phyloP scores from a whole-genome alignment of 148 eudicot genomes.

The Silene latifolia region DNA sequence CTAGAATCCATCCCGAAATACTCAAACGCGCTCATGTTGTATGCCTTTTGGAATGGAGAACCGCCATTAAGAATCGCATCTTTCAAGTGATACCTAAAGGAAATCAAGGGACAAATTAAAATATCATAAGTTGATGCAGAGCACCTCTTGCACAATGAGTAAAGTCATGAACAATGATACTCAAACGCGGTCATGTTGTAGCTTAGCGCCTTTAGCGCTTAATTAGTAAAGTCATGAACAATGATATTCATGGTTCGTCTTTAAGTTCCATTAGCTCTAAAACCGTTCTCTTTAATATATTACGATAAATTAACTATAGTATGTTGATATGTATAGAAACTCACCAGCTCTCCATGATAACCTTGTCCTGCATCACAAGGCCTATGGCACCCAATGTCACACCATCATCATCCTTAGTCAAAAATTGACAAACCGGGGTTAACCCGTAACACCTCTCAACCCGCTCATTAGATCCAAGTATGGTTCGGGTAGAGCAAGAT shows the following conservation, averaged over 20 bases:
- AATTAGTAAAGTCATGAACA: too few relatives aligned
- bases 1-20: constrained; percentile 62
- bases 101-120: too few relatives aligned
- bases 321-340: too few relatives aligned
- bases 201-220: too few relatives aligned
- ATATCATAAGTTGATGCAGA: too few relatives aligned
- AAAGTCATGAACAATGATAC: too few relatives aligned
- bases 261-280: too few relatives aligned
- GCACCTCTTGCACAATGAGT: too few relatives aligned
- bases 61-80: constrained; percentile 74
- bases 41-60: constrained; percentile 71
- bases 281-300: too few relatives aligned
- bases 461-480: constrained; percentile 15
- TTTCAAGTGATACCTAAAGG: constrained; percentile 56
- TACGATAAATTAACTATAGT: too few relatives aligned
- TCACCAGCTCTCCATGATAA: constrained; percentile 1
- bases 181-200: too few relatives aligned
- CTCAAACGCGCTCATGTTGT: constrained; percentile 66
- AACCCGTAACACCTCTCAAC: constrained; percentile 49
- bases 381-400: constrained; percentile 10
- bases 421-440: constrained; percentile 49
- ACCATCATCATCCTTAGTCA: constrained; percentile 49
- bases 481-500: constrained; percentile 26
- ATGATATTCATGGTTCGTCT: too few relatives aligned
- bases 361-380: background rate